Base-by-base conservation (phyloP, 495 filamentous ascomycete species). In the Neurospora sp. region DNA sequence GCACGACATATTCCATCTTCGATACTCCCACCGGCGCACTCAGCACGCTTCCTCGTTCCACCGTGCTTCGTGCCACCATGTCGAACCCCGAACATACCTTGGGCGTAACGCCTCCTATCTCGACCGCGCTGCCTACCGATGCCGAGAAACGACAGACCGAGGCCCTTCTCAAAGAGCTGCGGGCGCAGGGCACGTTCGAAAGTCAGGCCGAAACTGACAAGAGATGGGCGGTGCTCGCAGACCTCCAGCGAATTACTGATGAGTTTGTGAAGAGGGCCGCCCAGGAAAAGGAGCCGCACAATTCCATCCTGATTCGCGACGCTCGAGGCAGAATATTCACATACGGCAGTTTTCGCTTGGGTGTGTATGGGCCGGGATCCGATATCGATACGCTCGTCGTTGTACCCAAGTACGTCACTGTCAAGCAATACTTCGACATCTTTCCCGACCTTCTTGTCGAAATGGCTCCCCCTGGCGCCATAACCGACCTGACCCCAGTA, bases 361-460 rank as follows among this genome's bases (percentile, higher is more conserved):
- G 96, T 54, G 96, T 97, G 60, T 97, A 94, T 84, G 95, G 94
- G 3, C 96, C 96, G 71, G 93, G 93, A 66, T 97, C 96, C 41
- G 96, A 99, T 89, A 97, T 99, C 77, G 96, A 99, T 83, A 98
- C 96, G 18, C 89, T 99, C 20, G 89, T 98, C 46, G 91, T 97
- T 39, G 94, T 90, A 38, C 96, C 96, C 20, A 93, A 92, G 79
- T 93, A 97, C 76, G 91, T 98, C 49, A 85, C 87, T 14, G 90
- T 91, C 69, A 91, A 95, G 39, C 93, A 99, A 80, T 99, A 97
- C 82, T 99, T 99, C 83, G 82, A 91, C 38, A 86, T 93, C 77
- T 95, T 98, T 77, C 95, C 95, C 71, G 82, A 87, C 8, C 82
- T 95, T 49, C 88, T 99, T 8, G 80, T 89, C 73, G 86, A 90